Evolutionary conservation across 2,329 filamentous ascomycete species (phyloP).

Genomic region (Nothomitra cinnamomea): DNA sequence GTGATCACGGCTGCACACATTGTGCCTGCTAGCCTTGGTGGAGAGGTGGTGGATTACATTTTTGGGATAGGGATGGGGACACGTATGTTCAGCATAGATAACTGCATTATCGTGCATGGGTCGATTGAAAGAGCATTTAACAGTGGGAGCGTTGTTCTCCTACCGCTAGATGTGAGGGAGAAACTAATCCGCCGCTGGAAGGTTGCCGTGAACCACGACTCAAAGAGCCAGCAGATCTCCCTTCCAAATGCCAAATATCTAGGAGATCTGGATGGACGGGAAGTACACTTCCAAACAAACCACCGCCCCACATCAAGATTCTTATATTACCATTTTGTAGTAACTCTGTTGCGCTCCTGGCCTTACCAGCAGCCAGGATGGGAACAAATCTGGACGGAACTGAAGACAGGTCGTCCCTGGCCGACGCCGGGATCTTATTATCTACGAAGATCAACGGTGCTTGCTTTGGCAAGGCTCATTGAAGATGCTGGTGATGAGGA

Average conservation of each 20-base stretch:
- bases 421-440: neutral
- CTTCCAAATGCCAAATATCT: neutral
- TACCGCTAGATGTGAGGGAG: neutral
- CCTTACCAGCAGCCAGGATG: neutral
- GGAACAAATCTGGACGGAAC: neutral
- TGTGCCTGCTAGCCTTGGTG: neutral
- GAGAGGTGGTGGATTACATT: neutral
- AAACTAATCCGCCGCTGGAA: neutral
- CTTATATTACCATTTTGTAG: slow-evolving; percentile 6
- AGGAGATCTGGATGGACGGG: slow-evolving; percentile 2
- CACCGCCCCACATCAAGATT: slow-evolving; percentile 6
- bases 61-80: neutral
- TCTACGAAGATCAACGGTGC: slow-evolving; percentile 1
- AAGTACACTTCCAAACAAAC: slow-evolving; percentile 5
- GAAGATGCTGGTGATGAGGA: neutral
- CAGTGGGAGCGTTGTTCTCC: neutral
- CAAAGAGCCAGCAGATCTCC: neutral
- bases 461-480: neutral
- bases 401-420: neutral
- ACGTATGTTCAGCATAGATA: neutral
- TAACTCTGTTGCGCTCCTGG: slow-evolving; percentile 6
- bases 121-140: neutral
- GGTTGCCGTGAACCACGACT: neutral
- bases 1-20: neutral
- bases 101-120: neutral